phyloP scores from a whole-genome alignment of 2,329 filamentous ascomycete species.

The Fusarium chaquense region DNA sequence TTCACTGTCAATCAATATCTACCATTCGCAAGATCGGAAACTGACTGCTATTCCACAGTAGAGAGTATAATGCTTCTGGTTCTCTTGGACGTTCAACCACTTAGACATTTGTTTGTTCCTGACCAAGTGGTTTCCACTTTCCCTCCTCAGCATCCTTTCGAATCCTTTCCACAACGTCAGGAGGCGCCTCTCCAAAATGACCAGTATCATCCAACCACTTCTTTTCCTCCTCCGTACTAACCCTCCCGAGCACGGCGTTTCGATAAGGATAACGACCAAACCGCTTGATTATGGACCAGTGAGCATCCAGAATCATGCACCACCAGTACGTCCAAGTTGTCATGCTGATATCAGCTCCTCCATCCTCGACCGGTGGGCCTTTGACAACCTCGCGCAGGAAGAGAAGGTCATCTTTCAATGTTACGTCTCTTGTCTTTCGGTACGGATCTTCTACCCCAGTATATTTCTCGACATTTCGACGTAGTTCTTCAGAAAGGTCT shows the following conservation, averaged over 20 bases:
- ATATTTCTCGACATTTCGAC: background rate
- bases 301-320: conserved; percentile 22
- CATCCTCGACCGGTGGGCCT: background rate
- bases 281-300: conserved; percentile 17
- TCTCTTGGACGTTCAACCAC: no score
- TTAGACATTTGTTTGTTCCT: background rate
- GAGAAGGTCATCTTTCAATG: background rate
- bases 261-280: conserved; percentile 19
- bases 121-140: background rate
- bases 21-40: no score
- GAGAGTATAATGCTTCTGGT: no score
- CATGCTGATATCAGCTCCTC: background rate
- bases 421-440: background rate
- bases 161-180: background rate
- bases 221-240: background rate
- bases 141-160: background rate
- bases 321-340: conserved; percentile 12
- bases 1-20: no score
- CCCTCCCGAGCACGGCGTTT: background rate
- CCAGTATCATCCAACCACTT: conserved; percentile 1
- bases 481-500: background rate
- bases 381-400: conserved; percentile 4
- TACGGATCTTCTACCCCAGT: background rate
- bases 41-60: no score
- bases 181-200: conserved; percentile 1